Evolutionary conservation across 257 asterid genomes (phyloP), one percentile per base, ranked within the genome.

Genomic region (Nicotiana sylvestris): DNA sequence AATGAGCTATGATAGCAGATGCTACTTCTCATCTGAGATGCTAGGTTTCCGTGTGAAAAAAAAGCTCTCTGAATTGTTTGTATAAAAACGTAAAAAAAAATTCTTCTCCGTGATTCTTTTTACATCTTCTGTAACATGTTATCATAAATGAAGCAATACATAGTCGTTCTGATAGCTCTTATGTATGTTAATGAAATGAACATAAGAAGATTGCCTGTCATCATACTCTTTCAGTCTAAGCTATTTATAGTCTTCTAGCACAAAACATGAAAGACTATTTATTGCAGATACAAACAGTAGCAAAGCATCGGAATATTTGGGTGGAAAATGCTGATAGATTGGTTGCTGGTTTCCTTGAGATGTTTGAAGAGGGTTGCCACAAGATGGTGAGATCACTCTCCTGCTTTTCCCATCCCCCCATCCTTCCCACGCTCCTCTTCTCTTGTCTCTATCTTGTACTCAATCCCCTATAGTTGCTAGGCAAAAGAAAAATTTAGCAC

Each of bases 271-370:
- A 72, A 62, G 80, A 29, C 27, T 77, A 17, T 9, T 55, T 67
- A 21, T 17, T 86, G 82, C 91, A 91, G 94, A 89, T 91, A 77
- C 88, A 91, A 88, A 89, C 88, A 27, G 94, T 89, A 82, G 87
- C 86, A 79, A 89, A 85, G 84, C 89, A 89, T 35, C 90, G 88
- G 46, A 87, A 89, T 68, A 81, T 89, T 39, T 91, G 92, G 94
- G 91, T 89, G 78, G 94, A 91, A 78, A 91, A 91, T 87, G 94
- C 92, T 13, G 94, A 91, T 78, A 84, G 92, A 25, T 68, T 83
- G 85, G 94, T 91, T 83, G 92, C 92, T 49, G 94, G 94, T 53
- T 91, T 91, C 88, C 92, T 91, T 7, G 92, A 89, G 87, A 89
- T 86, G 92, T 91, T 91, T 53, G 92, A 91, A 85, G 94, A 91